phyloP scores from a whole-genome alignment of 495 filamentous ascomycete genomes.

The Penicillium longicatenatum region DNA sequence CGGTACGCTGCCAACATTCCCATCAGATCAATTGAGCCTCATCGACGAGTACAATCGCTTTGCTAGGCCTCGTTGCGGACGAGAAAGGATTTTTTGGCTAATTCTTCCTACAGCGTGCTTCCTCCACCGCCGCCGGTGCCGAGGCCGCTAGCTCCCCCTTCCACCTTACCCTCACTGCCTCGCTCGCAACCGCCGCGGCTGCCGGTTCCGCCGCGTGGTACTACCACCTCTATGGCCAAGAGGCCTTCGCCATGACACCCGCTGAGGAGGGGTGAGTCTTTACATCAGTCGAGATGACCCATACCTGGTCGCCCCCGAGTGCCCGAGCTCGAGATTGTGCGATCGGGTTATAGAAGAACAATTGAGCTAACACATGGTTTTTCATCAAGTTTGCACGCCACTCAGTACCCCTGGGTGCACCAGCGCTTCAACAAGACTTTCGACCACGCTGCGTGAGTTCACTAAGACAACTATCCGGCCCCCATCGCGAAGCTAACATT shows the following conservation, averaged over 20 bases:
- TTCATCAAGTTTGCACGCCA: slow-evolving; percentile 74
- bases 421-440: slow-evolving; percentile 88
- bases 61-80: slow-evolving; percentile 3
- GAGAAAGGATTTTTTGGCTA: slow-evolving; percentile 23
- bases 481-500: slow-evolving; percentile 33
- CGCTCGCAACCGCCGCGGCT: slow-evolving; percentile 80
- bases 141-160: slow-evolving; percentile 54
- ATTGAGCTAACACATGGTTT: slow-evolving; percentile 18
- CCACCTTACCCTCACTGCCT: slow-evolving; percentile 74
- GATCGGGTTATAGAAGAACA: slow-evolving; percentile 11
- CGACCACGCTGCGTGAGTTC: slow-evolving; percentile 88
- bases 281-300: slow-evolving; percentile 14
- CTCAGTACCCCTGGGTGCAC: slow-evolving; percentile 96
- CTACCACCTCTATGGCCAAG: slow-evolving; percentile 89
- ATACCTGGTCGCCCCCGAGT: slow-evolving; percentile 27
- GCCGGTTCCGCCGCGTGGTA: slow-evolving; percentile 91
- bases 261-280: slow-evolving; percentile 93
- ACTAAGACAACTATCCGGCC: not conserved
- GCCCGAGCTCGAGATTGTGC: slow-evolving; percentile 34
- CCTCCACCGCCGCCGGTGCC: slow-evolving; percentile 50
- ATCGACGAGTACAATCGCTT: slow-evolving; percentile 36
- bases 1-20: slow-evolving; percentile 43
- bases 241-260: slow-evolving; percentile 85
- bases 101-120: slow-evolving; percentile 40
- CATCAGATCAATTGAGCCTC: slow-evolving; percentile 34